Conservation (phyloP, 83 land plant species). For the Diphasiastrum complanatum region DNA sequence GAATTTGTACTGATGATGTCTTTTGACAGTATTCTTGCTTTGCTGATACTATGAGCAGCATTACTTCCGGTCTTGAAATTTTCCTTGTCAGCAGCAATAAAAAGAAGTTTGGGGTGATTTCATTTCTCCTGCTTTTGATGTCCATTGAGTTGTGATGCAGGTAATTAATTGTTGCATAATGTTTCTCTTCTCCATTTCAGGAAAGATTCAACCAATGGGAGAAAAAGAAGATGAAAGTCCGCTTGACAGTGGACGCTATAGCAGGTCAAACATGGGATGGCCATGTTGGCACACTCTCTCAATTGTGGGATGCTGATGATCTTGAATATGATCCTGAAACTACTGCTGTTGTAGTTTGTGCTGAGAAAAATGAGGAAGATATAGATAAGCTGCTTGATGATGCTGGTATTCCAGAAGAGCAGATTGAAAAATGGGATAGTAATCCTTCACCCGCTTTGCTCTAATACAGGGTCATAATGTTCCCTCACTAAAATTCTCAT, state of each 20-base stretch:
- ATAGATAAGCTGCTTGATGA: constrained; percentile 24
- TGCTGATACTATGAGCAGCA: too few relatives aligned
- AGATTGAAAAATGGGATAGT: constrained; percentile 33
- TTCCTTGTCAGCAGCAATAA: too few relatives aligned
- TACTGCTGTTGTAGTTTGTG: constrained; percentile 40
- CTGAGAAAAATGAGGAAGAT: constrained; percentile 16
- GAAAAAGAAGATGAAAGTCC: constrained; percentile 24
- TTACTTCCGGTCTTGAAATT: too few relatives aligned
- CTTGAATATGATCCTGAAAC: constrained; percentile 38
- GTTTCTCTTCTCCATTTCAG: constrained; percentile 5
- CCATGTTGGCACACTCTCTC: constrained; percentile 31
- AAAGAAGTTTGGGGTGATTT: too few relatives aligned
- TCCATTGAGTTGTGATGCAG: too few relatives aligned
- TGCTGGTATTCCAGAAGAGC: constrained; percentile 36
- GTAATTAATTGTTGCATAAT: too few relatives aligned
- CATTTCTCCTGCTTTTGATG: not conserved
- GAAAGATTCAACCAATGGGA: constrained; percentile 26
- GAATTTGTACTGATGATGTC: too few relatives aligned
- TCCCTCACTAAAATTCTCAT: too few relatives aligned
- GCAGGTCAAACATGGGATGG: constrained; percentile 32
- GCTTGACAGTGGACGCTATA: constrained; percentile 20
- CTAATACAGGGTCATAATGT: too few relatives aligned
- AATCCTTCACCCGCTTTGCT: too few relatives aligned
- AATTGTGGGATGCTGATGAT: constrained; percentile 40
- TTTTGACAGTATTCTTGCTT: too few relatives aligned